A percentile compares a stretch with the other conserved stretches of the same genome.
Evolutionary conservation across 2,329 filamentous ascomycete genomes (phyloP).

Genomic region (Camillea tinctor): DNA sequence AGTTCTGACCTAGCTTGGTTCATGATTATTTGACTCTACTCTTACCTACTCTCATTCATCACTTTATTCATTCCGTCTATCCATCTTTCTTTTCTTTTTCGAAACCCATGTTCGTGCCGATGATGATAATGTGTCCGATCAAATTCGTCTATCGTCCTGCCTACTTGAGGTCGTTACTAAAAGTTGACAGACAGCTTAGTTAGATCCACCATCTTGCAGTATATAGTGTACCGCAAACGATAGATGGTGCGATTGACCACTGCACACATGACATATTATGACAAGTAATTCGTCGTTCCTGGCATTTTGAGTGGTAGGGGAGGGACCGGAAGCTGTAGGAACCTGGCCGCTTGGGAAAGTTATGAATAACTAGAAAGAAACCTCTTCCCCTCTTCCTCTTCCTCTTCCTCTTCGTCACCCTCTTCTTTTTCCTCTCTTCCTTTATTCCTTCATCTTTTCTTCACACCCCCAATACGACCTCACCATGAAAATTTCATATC

Average conservation of each 20-base stretch:
- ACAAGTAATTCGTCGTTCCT: background rate
- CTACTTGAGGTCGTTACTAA: background rate
- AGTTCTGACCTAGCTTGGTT: background rate
- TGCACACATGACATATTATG: background rate
- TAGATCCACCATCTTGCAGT: constrained; percentile 1
- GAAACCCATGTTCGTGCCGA: background rate
- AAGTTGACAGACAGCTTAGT: background rate
- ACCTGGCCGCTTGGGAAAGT: background rate
- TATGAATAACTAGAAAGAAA: background rate
- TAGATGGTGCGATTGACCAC: constrained; percentile 1
- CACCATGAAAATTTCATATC: background rate
- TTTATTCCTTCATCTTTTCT: no score
- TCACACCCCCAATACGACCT: no score
- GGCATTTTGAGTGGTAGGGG: background rate
- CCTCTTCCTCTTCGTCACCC: no score
- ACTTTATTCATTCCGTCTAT: no score
- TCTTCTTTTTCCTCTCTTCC: no score
- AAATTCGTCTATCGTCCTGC: background rate
- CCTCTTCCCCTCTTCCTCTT: no score
- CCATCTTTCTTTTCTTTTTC: background rate
- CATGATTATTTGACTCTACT: no score
- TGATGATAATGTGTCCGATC: no score
- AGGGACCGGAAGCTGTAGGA: background rate
- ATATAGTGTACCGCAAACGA: background rate
- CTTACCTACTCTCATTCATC: no score